Conservation (phyloP, 1,139 yeast genomes). For the Suhomyces maxii region DNA sequence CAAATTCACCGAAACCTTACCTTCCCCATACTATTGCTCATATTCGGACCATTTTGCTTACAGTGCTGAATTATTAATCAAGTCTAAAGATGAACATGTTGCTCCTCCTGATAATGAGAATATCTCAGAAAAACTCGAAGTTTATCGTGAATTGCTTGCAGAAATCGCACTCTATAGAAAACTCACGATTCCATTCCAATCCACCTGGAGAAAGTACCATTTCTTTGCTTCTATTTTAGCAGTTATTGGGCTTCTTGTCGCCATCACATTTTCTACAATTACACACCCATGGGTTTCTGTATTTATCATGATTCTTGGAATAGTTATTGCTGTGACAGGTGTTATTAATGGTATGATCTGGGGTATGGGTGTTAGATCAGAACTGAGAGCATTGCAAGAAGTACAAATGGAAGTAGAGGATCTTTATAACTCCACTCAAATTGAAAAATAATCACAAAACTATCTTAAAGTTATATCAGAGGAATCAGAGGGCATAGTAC, state of each 20-base stretch:
- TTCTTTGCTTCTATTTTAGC: conserved; percentile 56
- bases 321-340: conserved; percentile 63
- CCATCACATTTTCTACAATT: conserved; percentile 60
- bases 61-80: conserved; percentile 48
- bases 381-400: conserved; percentile 74
- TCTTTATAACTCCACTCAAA: conserved; percentile 17
- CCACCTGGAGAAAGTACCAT: conserved; percentile 63
- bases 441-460: not conserved
- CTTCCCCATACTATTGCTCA: conserved; percentile 58
- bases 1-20: conserved; percentile 67
- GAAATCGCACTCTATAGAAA: conserved; percentile 57
- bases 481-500: no score
- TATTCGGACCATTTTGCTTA: conserved; percentile 95
- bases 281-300: conserved; percentile 60
- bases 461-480: no score
- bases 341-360: conserved; percentile 77
- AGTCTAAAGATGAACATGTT: conserved; percentile 8
- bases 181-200: conserved; percentile 59
- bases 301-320: conserved; percentile 52
- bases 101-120: conserved; percentile 4
- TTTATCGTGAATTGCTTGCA: conserved; percentile 57
- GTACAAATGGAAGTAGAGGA: conserved; percentile 61
- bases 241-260: conserved; percentile 54
- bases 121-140: conserved; percentile 26
- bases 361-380: conserved; percentile 74